Conservation (phyloP, 129 eudicot genomes). For the Arctium minus region DNA sequence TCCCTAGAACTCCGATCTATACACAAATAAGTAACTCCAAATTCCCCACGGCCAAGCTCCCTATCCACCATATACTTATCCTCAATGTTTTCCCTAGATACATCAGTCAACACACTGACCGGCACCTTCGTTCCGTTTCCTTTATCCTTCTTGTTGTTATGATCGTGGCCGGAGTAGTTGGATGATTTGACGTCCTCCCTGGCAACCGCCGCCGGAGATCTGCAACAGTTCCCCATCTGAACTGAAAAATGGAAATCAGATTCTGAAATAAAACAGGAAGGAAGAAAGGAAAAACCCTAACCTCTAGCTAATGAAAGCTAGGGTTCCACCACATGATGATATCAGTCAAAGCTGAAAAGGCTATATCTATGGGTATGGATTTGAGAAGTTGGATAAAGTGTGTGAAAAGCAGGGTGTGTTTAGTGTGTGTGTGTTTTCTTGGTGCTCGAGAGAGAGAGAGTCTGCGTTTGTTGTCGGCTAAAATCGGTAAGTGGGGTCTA, state of each 20-base stretch:
- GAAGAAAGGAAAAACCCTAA: slow-evolving; percentile 24
- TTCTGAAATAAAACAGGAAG: neutral
- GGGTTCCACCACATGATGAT: slow-evolving; percentile 23
- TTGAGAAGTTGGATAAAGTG: slow-evolving; percentile 6
- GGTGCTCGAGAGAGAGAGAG: neutral
- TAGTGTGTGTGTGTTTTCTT: slow-evolving; percentile 8
- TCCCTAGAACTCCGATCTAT: too few relatives aligned
- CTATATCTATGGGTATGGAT: neutral
- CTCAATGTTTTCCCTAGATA: slow-evolving; percentile 54
- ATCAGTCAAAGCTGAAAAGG: neutral
- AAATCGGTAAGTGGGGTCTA: slow-evolving; percentile 24
- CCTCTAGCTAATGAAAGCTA: neutral
- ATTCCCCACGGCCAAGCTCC: too few relatives aligned
- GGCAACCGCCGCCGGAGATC: slow-evolving; percentile 97
- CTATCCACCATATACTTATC: slow-evolving; percentile 67
- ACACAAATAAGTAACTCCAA: too few relatives aligned
- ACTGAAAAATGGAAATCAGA: neutral
- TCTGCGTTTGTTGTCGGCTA: slow-evolving; percentile 27
- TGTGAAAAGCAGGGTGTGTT: slow-evolving; percentile 22
- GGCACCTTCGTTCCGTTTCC: slow-evolving; percentile 35
- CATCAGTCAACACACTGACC: slow-evolving; percentile 50
- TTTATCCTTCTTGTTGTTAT: neutral
- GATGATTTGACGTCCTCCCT: slow-evolving; percentile 81
- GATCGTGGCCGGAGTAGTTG: slow-evolving; percentile 11
- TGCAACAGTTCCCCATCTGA: slow-evolving; percentile 91